Conservation (phyloP, 2,329 filamentous ascomycete species). For the Huntiella bhutanensis region DNA sequence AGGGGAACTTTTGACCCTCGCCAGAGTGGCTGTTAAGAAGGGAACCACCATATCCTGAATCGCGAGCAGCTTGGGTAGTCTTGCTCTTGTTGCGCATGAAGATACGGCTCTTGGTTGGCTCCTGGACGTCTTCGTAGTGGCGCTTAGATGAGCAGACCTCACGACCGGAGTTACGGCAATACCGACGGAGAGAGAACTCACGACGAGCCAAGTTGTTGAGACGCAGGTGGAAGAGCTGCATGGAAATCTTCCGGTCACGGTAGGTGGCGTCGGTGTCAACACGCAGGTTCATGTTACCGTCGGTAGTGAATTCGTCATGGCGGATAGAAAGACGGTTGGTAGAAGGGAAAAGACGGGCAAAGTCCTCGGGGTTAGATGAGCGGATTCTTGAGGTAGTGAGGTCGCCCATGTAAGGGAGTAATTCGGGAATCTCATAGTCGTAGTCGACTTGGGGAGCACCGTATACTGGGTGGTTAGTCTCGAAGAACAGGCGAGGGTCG, state of each 20-base stretch:
- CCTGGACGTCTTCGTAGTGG: constrained; percentile 34
- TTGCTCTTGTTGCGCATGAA: constrained; percentile 5
- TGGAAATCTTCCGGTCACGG: constrained; percentile 45
- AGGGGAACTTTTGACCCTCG: background rate
- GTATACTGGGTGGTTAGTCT: background rate
- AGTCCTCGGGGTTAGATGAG: constrained; percentile 63
- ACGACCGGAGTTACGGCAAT: constrained; percentile 79
- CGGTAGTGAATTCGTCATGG: constrained; percentile 74
- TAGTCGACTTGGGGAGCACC: constrained; percentile 13
- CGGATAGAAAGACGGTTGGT: constrained; percentile 61
- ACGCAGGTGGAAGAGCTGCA: constrained; percentile 74
- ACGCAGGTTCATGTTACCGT: constrained; percentile 93
- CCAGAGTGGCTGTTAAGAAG: background rate
- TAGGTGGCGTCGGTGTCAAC: constrained; percentile 55
- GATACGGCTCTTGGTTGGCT: constrained; percentile 3
- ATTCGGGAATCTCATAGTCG: constrained; percentile 25
- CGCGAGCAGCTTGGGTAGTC: background rate
- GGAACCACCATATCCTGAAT: constrained; percentile 1
- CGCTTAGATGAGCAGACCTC: constrained; percentile 77
- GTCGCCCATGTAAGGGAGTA: constrained; percentile 43
- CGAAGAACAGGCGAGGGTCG: background rate
- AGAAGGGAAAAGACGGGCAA: constrained; percentile 73
- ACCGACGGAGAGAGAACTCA: constrained; percentile 78
- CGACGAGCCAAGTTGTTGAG: constrained; percentile 81
- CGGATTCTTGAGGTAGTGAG: constrained; percentile 46